phyloP scores from a whole-genome alignment of 345 rosid species.

The Excoecaria cochinchinensis region DNA sequence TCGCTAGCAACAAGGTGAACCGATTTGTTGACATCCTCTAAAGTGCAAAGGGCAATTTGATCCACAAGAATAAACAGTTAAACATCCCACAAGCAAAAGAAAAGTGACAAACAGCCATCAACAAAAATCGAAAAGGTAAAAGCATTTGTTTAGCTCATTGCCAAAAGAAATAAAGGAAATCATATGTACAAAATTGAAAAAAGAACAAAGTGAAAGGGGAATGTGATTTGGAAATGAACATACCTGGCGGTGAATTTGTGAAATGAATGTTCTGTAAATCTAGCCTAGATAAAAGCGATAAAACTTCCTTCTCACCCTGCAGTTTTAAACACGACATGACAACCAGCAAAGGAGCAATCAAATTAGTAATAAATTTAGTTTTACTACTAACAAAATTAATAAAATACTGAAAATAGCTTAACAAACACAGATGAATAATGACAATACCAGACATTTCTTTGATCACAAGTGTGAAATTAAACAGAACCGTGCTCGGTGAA shows the following conservation, averaged over 20 bases:
- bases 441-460: not conserved
- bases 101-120: not conserved
- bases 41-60: constrained; percentile 18
- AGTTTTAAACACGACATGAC: not conserved
- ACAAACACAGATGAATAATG: not conserved
- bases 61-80: constrained; percentile 2
- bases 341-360: not conserved
- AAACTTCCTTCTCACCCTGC: constrained; percentile 88
- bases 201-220: not conserved
- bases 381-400: not conserved
- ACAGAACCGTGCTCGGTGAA: not conserved
- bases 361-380: not conserved
- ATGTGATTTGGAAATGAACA: constrained; percentile 15
- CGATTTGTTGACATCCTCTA: constrained; percentile 77
- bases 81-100: not conserved
- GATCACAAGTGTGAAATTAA: not conserved
- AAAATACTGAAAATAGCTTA: not conserved
- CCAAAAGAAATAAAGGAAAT: not conserved
- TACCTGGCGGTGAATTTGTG: constrained; percentile 70
- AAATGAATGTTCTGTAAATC: constrained; percentile 64
- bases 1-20: constrained; percentile 94
- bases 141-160: not conserved
- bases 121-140: not conserved
- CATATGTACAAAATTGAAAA: not conserved
- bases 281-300: constrained; percentile 82